Evolutionary conservation across 495 filamentous ascomycete species (phyloP).

Genomic region (Trichocladium antarcticum): DNA sequence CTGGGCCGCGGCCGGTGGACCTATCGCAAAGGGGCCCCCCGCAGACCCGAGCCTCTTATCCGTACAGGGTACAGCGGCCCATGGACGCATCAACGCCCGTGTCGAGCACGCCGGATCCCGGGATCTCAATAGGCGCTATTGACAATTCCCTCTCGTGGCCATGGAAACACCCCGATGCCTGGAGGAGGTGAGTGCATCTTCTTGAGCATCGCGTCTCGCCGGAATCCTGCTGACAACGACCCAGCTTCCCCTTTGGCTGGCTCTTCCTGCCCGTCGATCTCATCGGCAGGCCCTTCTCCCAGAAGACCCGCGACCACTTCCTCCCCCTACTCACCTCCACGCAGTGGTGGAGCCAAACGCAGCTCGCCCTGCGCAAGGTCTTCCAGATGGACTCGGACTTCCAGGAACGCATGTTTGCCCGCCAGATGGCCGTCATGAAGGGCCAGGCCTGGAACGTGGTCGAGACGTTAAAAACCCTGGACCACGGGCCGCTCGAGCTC

Average conservation of each 20-base stretch:
- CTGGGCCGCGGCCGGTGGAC: conserved; percentile 49
- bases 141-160: conserved; percentile 98
- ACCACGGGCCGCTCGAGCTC: conserved; percentile 88
- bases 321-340: conserved; percentile 86
- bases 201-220: background rate
- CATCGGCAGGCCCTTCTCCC: conserved; percentile 91
- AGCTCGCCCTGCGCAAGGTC: conserved; percentile 66
- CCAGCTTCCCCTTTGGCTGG: conserved; percentile 96
- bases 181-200: conserved; percentile 39
- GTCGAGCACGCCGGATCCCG: conserved; percentile 46
- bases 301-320: conserved; percentile 86
- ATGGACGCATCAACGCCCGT: conserved; percentile 67
- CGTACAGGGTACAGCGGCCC: conserved; percentile 67
- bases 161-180: conserved; percentile 97
- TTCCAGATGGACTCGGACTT: conserved; percentile 92
- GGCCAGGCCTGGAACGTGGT: conserved; percentile 99
- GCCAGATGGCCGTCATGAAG: conserved; percentile 97
- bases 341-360: conserved; percentile 93
- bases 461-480: conserved; percentile 81
- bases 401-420: conserved; percentile 93
- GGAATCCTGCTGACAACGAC: conserved; percentile 1
- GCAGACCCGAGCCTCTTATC: conserved; percentile 42
- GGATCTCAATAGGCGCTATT: conserved; percentile 78
- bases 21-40: conserved; percentile 36
- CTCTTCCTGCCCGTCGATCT: conserved; percentile 93